These are phyloP conservation scores for Acanthamoeba divionensis DNA, from an alignment of 208 protist genomes.

Conservation along the genomic window DNA sequence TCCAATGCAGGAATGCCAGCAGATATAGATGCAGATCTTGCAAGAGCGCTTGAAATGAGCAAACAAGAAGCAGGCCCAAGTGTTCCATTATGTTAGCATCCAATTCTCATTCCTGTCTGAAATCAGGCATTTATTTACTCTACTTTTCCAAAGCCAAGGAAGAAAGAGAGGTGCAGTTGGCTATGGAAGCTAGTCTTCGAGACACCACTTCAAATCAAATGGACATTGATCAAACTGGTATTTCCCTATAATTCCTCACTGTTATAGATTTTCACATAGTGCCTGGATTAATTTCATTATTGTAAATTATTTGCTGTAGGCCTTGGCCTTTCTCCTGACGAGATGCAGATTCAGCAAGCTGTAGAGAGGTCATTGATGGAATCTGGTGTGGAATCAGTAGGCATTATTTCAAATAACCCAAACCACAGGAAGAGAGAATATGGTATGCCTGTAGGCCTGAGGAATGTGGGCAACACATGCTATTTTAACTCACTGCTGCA, in stretches of 20 bases:
- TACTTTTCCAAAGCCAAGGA: not conserved
- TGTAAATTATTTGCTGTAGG: too few species aligned
- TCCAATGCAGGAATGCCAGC: not conserved
- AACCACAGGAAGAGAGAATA: slow-evolving; percentile 40
- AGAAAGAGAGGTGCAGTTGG: not conserved
- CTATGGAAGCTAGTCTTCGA: not conserved
- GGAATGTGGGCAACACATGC: slow-evolving; percentile 57
- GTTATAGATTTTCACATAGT: too few species aligned
- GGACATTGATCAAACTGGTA: not conserved
- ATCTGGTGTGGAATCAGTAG: not conserved
- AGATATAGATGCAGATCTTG: not conserved
- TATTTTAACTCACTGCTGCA: slow-evolving; percentile 63
- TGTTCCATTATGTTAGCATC: not conserved
- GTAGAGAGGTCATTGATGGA: not conserved
- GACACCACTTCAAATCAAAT: not conserved
- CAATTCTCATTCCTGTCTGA: not conserved
- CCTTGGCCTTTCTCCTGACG: not conserved
- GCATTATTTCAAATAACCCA: slow-evolving; percentile 20
- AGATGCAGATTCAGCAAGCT: slow-evolving; percentile 8
- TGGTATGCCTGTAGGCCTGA: slow-evolving; percentile 30
- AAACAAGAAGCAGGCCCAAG: not conserved
- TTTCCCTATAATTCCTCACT: too few species aligned
- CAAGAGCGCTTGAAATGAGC: not conserved
- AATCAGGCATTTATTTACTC: not conserved
- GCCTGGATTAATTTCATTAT: too few species aligned